Evolutionary conservation across 2,329 filamentous ascomycete species (phyloP).

Genomic region (Exophiala calicioides): DNA sequence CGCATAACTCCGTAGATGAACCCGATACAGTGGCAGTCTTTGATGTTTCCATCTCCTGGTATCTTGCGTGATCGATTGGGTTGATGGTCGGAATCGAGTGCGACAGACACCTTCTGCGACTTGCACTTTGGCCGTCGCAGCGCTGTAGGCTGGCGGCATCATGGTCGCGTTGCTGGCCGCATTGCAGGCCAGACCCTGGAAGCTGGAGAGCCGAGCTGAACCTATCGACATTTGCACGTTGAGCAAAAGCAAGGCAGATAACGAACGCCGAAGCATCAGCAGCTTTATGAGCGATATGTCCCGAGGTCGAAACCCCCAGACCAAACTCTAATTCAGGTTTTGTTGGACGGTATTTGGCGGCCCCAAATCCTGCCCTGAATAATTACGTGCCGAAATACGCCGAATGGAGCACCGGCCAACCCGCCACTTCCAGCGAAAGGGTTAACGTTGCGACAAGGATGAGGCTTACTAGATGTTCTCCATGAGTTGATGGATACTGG

Average conservation of each 20-base stretch:
- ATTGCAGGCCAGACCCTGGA: too few species aligned
- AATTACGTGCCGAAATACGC: slow-evolving; percentile 5
- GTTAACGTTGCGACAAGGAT: background rate
- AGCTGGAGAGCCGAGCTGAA: too few species aligned
- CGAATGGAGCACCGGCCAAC: slow-evolving; percentile 9
- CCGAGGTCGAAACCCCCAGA: slow-evolving; percentile 12
- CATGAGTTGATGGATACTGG: background rate
- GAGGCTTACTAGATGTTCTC: background rate
- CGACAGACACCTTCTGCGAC: too few species aligned
- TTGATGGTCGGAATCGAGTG: background rate
- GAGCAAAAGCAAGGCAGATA: background rate
- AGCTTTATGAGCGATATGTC: slow-evolving; percentile 4
- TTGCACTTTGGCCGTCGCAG: too few species aligned
- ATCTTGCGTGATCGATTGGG: background rate
- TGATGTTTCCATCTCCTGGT: slow-evolving; percentile 8
- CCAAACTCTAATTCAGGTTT: slow-evolving; percentile 16
- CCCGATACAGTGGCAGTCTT: too few species aligned
- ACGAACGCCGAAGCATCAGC: background rate
- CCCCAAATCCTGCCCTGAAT: slow-evolving; percentile 8
- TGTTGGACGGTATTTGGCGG: slow-evolving; percentile 9
- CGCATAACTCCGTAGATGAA: too few species aligned
- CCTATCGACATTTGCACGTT: background rate
- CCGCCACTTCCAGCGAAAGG: slow-evolving; percentile 2
- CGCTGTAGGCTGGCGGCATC: too few species aligned
- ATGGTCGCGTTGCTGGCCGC: too few species aligned